These are phyloP conservation scores for Angomonas deanei DNA, from an alignment of 208 protist genomes.

Conservation along the genomic window DNA sequence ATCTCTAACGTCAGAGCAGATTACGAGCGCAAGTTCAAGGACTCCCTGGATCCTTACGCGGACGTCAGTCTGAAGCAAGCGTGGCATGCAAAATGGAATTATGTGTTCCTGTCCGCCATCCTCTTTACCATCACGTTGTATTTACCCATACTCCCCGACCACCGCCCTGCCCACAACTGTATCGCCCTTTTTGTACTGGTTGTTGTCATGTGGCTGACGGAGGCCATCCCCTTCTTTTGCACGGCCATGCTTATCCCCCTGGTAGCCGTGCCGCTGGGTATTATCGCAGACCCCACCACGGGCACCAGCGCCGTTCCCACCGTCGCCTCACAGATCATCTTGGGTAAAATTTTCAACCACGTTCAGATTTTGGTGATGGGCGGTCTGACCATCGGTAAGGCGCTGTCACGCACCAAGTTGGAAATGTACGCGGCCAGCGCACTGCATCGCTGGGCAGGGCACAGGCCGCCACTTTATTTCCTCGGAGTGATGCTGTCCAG, in stretches of 20 bases:
- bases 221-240: conserved; percentile 91
- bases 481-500: conserved; percentile 86
- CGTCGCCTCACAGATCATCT: conserved; percentile 73
- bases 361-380: conserved; percentile 91
- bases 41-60: conserved; percentile 77
- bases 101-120: conserved; percentile 63
- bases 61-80: conserved; percentile 62
- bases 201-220: conserved; percentile 87
- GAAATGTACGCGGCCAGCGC: conserved; percentile 75
- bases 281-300: conserved; percentile 63
- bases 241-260: conserved; percentile 90
- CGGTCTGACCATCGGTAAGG: conserved; percentile 88
- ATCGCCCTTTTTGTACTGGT: conserved; percentile 81
- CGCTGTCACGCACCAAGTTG: conserved; percentile 76
- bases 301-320: conserved; percentile 36
- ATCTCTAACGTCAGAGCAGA: conserved; percentile 61
- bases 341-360: conserved; percentile 85
- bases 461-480: conserved; percentile 78
- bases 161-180: conserved; percentile 85
- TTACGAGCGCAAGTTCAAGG: conserved; percentile 83
- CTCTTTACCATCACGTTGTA: conserved; percentile 61
- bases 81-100: conserved; percentile 74
- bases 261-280: conserved; percentile 75
- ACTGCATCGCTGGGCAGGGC: conserved; percentile 71
- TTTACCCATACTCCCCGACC: conserved; percentile 52